Evolutionary conservation across 306 rosid species (phyloP).

Genomic region (Trifolium repens): DNA sequence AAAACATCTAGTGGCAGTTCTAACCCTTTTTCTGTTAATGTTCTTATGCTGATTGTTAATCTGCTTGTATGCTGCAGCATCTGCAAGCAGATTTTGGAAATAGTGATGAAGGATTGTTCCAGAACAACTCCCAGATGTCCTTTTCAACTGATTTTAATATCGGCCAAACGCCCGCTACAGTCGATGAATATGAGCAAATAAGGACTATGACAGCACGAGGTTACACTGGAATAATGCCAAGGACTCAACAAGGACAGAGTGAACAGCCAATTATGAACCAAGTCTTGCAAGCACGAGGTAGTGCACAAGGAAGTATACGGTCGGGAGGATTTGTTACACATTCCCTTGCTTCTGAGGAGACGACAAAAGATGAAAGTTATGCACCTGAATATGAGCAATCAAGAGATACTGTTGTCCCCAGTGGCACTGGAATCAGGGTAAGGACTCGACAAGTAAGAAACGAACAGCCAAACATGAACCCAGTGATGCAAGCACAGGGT

Average conservation of each 20-base stretch:
- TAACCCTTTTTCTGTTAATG: not conserved
- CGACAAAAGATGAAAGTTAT: slow-evolving; percentile 2
- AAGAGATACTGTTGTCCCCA: slow-evolving; percentile 31
- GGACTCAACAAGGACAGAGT: slow-evolving; percentile 47
- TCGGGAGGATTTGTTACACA: slow-evolving; percentile 44
- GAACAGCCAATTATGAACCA: slow-evolving; percentile 33
- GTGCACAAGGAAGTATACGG: slow-evolving; percentile 67
- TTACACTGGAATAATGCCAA: slow-evolving; percentile 51
- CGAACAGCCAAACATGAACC: slow-evolving; percentile 34
- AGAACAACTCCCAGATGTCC: slow-evolving; percentile 37
- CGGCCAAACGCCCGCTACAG: slow-evolving; percentile 37
- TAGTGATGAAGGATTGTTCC: slow-evolving; percentile 32
- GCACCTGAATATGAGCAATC: slow-evolving; percentile 44
- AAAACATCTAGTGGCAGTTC: not conserved
- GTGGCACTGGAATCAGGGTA: slow-evolving; percentile 50
- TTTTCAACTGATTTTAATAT: slow-evolving; percentile 39
- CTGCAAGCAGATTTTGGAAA: slow-evolving; percentile 34
- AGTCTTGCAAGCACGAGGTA: slow-evolving; percentile 32
- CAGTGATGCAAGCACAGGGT: slow-evolving; percentile 32
- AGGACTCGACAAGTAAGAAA: slow-evolving; percentile 49
- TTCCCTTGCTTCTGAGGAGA: slow-evolving; percentile 27
- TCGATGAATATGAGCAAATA: slow-evolving; percentile 39
- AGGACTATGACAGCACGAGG: slow-evolving; percentile 37
- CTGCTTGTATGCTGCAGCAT: slow-evolving; percentile 46
- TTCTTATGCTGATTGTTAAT: slow-evolving; percentile 5